Conservation (phyloP, 2,329 filamentous ascomycete genomes). For the Didymella arachidicola region DNA sequence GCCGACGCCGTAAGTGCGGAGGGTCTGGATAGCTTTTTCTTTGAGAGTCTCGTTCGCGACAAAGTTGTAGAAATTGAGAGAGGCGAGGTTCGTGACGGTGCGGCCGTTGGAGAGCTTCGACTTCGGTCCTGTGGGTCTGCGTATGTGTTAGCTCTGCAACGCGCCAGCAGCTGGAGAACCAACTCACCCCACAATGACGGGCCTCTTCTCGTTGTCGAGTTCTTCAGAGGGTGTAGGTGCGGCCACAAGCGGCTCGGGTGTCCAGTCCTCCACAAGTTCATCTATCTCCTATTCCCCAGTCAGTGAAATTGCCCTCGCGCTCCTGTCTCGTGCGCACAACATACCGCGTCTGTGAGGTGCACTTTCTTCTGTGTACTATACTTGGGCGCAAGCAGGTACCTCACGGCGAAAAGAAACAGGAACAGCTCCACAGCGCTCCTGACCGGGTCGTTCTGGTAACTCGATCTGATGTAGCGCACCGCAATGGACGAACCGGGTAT, state of each 20-base stretch:
- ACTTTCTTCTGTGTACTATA: conserved; percentile 93
- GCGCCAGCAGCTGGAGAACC: neutral
- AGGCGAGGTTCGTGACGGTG: conserved; percentile 91
- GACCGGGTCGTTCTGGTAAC: conserved; percentile 96
- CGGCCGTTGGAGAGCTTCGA: conserved; percentile 87
- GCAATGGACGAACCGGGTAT: conserved; percentile 94
- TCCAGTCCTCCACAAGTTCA: conserved; percentile 95
- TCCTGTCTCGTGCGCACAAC: conserved; percentile 21
- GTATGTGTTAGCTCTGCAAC: conserved; percentile 22
- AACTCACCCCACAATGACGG: conserved; percentile 83
- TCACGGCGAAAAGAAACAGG: conserved; percentile 92
- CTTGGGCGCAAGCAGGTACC: conserved; percentile 88
- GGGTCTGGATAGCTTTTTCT: conserved; percentile 91
- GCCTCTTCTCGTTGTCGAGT: conserved; percentile 81
- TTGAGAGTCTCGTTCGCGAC: conserved; percentile 91
- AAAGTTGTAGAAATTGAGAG: conserved; percentile 98
- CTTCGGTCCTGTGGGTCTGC: conserved; percentile 86
- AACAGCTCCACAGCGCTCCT: conserved; percentile 93
- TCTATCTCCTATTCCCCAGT: conserved; percentile 76
- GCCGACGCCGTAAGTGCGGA: conserved; percentile 94
- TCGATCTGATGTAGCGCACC: conserved; percentile 93
- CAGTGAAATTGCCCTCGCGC: conserved; percentile 19
- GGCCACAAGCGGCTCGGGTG: conserved; percentile 86
- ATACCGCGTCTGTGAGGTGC: conserved; percentile 80
- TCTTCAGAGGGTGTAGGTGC: conserved; percentile 78